A percentile compares a stretch with the other conserved stretches of the same genome.
Evolutionary conservation across 2,329 filamentous ascomycete genomes (phyloP).

Genomic region (Rhynchosporium secalis): DNA sequence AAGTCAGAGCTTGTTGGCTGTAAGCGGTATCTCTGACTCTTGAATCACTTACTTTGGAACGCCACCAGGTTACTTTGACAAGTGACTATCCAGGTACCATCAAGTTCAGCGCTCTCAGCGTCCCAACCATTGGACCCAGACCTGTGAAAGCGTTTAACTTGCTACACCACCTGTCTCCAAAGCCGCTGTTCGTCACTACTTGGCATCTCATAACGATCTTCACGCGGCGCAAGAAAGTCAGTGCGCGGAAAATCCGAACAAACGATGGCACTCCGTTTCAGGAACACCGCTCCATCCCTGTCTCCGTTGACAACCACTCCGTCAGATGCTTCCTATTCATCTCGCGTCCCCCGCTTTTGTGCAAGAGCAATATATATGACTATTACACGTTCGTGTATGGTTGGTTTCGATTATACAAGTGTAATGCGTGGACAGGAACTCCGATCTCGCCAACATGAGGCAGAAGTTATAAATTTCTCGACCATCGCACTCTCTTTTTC

Average conservation of each 20-base stretch:
- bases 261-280: slow-evolving; percentile 16
- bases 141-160: slow-evolving; percentile 7
- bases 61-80: neutral
- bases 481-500: slow-evolving; percentile 3
- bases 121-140: neutral
- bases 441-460: neutral
- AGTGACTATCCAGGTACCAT: neutral
- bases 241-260: slow-evolving; percentile 8
- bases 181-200: neutral
- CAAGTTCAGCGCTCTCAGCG: neutral
- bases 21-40: neutral
- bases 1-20: neutral
- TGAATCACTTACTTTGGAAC: slow-evolving; percentile 2
- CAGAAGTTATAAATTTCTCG: slow-evolving; percentile 13
- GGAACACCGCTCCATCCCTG: neutral
- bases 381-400: neutral
- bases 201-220: neutral
- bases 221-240: neutral
- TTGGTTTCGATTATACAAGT: neutral
- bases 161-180: slow-evolving; percentile 10
- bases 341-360: slow-evolving; percentile 9
- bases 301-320: neutral
- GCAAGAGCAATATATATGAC: slow-evolving; percentile 12
- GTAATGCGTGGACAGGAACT: neutral
- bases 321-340: neutral